Evolutionary conservation across 2,329 filamentous ascomycete species (phyloP).

Genomic region (Akanthomyces lecanii): DNA sequence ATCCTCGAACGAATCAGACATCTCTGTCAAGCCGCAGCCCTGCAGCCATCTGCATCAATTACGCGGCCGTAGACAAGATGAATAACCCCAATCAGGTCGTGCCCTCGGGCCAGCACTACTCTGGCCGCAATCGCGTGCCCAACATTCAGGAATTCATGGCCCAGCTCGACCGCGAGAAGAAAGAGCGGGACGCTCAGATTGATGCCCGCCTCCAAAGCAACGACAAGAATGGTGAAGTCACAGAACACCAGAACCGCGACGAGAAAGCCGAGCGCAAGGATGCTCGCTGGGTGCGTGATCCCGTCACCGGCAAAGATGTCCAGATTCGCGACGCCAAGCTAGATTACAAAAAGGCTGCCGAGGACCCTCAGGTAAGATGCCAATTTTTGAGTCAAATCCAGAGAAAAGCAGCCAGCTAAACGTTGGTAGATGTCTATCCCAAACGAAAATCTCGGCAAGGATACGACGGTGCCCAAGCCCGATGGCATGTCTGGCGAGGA

Average conservation of each 20-base stretch:
- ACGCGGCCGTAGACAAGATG: slow-evolving; percentile 26
- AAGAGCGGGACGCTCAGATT: slow-evolving; percentile 65
- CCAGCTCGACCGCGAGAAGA: slow-evolving; percentile 74
- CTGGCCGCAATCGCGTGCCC: slow-evolving; percentile 76
- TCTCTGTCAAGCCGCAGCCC: not conserved
- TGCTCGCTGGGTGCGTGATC: slow-evolving; percentile 77
- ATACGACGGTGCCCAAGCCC: slow-evolving; percentile 68
- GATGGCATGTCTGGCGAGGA: slow-evolving; percentile 68
- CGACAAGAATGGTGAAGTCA: slow-evolving; percentile 33
- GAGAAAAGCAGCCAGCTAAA: not conserved
- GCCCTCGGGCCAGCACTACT: slow-evolving; percentile 67
- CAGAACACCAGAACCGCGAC: slow-evolving; percentile 39
- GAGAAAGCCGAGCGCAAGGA: slow-evolving; percentile 35
- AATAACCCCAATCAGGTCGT: slow-evolving; percentile 37
- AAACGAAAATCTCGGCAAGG: slow-evolving; percentile 79
- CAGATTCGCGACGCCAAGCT: slow-evolving; percentile 78
- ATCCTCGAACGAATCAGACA: not conserved
- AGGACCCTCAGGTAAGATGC: slow-evolving; percentile 61
- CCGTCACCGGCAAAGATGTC: slow-evolving; percentile 80
- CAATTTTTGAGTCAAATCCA: not conserved
- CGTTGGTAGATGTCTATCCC: slow-evolving; percentile 66
- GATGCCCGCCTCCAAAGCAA: slow-evolving; percentile 50
- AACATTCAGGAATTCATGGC: slow-evolving; percentile 83
- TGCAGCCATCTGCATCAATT: not conserved
- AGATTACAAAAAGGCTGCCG: slow-evolving; percentile 62